Conservation (phyloP, 169 alveolate species). For the Miamiensis avidus region DNA sequence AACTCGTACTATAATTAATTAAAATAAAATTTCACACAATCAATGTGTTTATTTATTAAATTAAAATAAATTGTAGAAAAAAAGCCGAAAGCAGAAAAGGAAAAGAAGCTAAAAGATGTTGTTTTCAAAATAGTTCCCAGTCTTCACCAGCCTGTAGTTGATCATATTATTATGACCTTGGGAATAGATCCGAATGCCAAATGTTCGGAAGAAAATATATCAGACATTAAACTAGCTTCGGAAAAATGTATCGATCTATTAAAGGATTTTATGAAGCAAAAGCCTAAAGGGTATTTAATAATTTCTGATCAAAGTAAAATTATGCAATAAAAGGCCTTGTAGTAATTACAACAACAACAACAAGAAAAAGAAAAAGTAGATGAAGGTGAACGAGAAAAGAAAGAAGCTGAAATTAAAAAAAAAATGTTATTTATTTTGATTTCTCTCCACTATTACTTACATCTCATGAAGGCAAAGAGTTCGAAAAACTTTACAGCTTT, state of each 20-base stretch:
- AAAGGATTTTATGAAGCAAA: slow-evolving; percentile 19
- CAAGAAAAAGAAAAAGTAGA: slow-evolving; percentile 19
- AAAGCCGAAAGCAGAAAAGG: slow-evolving; percentile 18
- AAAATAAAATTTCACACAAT: not conserved
- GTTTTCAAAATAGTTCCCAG: slow-evolving; percentile 66
- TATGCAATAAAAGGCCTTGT: slow-evolving; percentile 15
- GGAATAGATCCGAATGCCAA: slow-evolving; percentile 43
- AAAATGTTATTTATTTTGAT: slow-evolving; percentile 53
- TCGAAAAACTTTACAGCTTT: slow-evolving; percentile 52
- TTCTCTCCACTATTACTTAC: slow-evolving; percentile 48
- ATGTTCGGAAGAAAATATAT: slow-evolving; percentile 30
- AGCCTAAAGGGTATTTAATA: slow-evolving; percentile 51
- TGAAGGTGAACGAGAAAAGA: slow-evolving; percentile 18
- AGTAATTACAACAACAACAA: slow-evolving; percentile 16
- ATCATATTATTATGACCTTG: slow-evolving; percentile 41
- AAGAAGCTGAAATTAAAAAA: slow-evolving; percentile 10
- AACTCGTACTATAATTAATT: not conserved
- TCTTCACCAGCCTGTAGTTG: slow-evolving; percentile 45
- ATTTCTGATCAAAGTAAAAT: slow-evolving; percentile 8
- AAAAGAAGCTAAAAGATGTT: slow-evolving; percentile 39
- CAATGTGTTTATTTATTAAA: too few species aligned
- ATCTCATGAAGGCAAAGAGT: slow-evolving; percentile 28
- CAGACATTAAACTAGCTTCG: slow-evolving; percentile 47
- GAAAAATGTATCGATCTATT: slow-evolving; percentile 42
- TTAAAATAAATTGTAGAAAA: not conserved